Evolutionary conservation across 257 asterid genomes (phyloP).

Genomic region (Coffea canephora): DNA sequence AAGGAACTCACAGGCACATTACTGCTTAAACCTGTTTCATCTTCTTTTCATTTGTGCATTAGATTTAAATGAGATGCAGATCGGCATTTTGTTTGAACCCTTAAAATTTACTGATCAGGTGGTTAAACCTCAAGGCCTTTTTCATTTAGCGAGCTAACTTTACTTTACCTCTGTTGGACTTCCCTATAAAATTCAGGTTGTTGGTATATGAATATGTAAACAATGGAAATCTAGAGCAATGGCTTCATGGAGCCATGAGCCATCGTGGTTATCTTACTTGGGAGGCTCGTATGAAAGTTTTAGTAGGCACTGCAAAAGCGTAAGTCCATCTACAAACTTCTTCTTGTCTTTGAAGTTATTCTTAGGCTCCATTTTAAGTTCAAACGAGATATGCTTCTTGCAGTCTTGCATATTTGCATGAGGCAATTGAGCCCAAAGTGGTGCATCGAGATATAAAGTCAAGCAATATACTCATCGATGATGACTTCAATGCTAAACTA

Average conservation of each 20-base stretch:
- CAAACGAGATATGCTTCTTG: constrained; percentile 16
- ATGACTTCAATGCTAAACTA: constrained; percentile 73
- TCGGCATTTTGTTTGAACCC: neutral
- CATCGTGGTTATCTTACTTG: constrained; percentile 54
- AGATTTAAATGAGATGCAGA: neutral
- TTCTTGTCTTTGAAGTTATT: neutral
- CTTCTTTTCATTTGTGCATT: neutral
- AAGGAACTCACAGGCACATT: constrained; percentile 75
- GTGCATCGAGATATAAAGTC: constrained; percentile 85
- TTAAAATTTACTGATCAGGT: neutral
- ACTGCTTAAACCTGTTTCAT: neutral
- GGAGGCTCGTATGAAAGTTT: constrained; percentile 58
- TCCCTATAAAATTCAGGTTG: constrained; percentile 38
- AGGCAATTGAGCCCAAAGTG: constrained; percentile 84
- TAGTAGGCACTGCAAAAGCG: constrained; percentile 56
- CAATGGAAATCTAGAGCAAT: constrained; percentile 87
- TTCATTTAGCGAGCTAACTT: neutral
- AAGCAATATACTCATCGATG: constrained; percentile 78
- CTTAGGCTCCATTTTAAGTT: neutral
- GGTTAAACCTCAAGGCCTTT: neutral
- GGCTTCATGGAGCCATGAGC: constrained; percentile 68
- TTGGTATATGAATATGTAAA: constrained; percentile 77
- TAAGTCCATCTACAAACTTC: constrained; percentile 17
- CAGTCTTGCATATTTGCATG: constrained; percentile 83
- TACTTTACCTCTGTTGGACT: neutral